Conservation (phyloP, 495 filamentous ascomycete genomes). For the Neurospora sp. region DNA sequence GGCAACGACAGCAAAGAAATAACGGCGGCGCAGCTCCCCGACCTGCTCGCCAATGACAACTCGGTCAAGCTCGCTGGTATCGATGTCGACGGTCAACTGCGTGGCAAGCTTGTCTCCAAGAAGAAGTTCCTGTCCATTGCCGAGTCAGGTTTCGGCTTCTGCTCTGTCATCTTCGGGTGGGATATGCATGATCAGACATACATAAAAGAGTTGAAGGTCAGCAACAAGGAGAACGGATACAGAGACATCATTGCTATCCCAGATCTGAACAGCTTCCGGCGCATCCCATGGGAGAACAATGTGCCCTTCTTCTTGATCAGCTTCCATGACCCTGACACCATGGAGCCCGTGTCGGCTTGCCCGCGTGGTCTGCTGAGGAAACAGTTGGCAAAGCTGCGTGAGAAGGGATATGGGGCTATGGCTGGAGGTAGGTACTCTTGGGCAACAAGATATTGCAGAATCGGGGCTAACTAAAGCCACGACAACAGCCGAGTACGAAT, state of each 20-base stretch:
- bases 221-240: conserved; percentile 90
- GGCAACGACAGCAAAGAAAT: conserved; percentile 10
- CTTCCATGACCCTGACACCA: conserved; percentile 71
- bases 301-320: conserved; percentile 88
- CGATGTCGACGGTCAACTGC: conserved; percentile 83
- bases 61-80: conserved; percentile 87
- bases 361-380: conserved; percentile 67
- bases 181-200: conserved; percentile 96
- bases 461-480: conserved; percentile 1
- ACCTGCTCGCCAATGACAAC: conserved; percentile 61
- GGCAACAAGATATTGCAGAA: neutral
- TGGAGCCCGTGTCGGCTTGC: conserved; percentile 64
- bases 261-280: conserved; percentile 70
- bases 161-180: conserved; percentile 94
- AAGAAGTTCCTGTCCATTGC: conserved; percentile 88
- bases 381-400: conserved; percentile 53
- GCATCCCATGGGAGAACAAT: conserved; percentile 92
- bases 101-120: conserved; percentile 92
- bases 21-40: conserved; percentile 53
- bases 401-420: conserved; percentile 68
- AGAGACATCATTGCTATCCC: conserved; percentile 77
- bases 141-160: conserved; percentile 85
- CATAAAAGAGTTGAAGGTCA: conserved; percentile 70
- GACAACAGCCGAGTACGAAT: conserved; percentile 81
- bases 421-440: conserved; percentile 64